Evolutionary conservation across 129 eudicot species (phyloP), one percentile per base, ranked within the genome.

Genomic region (Glebionis coronaria): DNA sequence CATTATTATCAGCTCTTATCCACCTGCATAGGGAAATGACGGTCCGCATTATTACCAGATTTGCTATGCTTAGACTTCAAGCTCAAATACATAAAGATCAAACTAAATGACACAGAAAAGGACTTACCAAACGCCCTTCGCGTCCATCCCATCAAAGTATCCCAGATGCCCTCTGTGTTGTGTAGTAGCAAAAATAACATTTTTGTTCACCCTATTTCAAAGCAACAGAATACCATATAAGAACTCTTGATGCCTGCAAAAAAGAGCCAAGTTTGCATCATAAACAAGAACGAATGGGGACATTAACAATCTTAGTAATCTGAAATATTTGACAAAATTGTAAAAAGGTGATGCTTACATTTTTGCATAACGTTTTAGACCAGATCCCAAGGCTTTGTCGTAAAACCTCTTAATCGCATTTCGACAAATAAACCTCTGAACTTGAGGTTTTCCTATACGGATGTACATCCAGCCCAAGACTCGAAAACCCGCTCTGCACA

Each of bases 101-200:
- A 61, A 49, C 35, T 12, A 50, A 20, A 19, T 4, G 57, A 70
- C 21, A 28, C 1, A 21, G 16, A 72, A 69, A 68, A 53, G 23
- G 56, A 59, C 66, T 67, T 84, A 94, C 99, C 99, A 94, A 44
- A 94, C 65, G 55, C 86, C 83, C 73, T 79, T 79, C 0, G 93
- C 99, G 66, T 85, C 82, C 51, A 87, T 52, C 68, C 99, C 97
- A 61, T 94, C 97, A 56, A 84, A 94, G 76, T 62, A 87, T n/a
- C 93, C 95, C 11, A 94, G 74, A 77, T 94, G 99, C 67, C 99
- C 99, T 79, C 99, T 97, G 56, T 94, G 99, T 58, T 89, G 76
- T 16, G 97, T 86, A 15, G 90, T 84, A 46, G 97, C 97, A 18
- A 94, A 70, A 64, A 94, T 70, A 73, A 94, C 75, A 56, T 94